These are phyloP conservation scores for Candida maris DNA, from an alignment of 805 yeast species.

Conservation along the genomic window DNA sequence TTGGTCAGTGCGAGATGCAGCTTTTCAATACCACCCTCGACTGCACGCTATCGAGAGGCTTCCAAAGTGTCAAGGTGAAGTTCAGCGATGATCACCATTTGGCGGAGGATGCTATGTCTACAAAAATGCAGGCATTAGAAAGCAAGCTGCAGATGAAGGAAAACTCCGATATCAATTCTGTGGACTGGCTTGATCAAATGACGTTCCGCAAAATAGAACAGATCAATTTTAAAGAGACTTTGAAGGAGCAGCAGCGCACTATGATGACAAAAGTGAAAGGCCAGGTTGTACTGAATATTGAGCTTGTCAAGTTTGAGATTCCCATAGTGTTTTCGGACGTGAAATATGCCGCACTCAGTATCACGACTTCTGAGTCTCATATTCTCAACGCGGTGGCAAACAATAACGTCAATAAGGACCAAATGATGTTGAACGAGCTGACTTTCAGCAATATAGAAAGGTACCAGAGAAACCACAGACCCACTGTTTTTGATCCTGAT, in stretches of 20 bases:
- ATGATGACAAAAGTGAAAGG: slow-evolving; percentile 12
- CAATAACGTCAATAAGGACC: slow-evolving; percentile 18
- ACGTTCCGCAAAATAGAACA: slow-evolving; percentile 53
- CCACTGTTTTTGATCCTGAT: slow-evolving; percentile 64
- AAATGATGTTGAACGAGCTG: slow-evolving; percentile 22
- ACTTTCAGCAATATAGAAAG: slow-evolving; percentile 19
- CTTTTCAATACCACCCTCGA: slow-evolving; percentile 47
- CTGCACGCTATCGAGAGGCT: slow-evolving; percentile 65
- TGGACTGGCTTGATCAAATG: slow-evolving; percentile 73
- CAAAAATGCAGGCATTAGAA: slow-evolving; percentile 46
- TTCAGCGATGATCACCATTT: slow-evolving; percentile 9
- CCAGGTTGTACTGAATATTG: slow-evolving; percentile 34
- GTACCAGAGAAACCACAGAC: slow-evolving; percentile 6
- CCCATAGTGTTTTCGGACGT: slow-evolving; percentile 70
- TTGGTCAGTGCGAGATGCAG: slow-evolving; percentile 58
- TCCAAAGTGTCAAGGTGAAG: slow-evolving; percentile 50
- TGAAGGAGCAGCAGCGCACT: slow-evolving; percentile 9
- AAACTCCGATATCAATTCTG: slow-evolving; percentile 56
- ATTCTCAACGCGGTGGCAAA: slow-evolving; percentile 15
- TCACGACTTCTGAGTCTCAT: slow-evolving; percentile 26
- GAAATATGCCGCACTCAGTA: slow-evolving; percentile 35
- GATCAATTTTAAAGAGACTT: slow-evolving; percentile 22
- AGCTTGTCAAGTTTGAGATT: slow-evolving; percentile 61
- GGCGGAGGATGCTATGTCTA: slow-evolving; percentile 22
- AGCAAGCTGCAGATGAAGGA: slow-evolving; percentile 57